Evolutionary conservation across 2,329 filamentous ascomycete species (phyloP).

Genomic region (Chrysoporthe deuterocubensis): DNA sequence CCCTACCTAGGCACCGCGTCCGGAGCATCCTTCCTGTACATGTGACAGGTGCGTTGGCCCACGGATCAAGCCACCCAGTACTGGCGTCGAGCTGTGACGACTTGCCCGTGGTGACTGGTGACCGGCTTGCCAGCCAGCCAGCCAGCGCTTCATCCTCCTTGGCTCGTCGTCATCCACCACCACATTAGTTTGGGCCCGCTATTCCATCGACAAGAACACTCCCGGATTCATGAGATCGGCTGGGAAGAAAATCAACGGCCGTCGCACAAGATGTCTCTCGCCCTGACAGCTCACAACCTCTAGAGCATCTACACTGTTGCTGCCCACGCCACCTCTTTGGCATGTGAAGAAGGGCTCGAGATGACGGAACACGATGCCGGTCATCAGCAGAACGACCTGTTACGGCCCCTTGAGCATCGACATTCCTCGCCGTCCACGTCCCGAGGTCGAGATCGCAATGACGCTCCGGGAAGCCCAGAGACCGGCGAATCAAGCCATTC

Average conservation of each 20-base stretch:
- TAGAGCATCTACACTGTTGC: conserved; percentile 18
- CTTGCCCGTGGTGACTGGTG: not conserved
- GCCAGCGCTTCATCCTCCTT: not conserved
- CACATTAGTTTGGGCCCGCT: not conserved
- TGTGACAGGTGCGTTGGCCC: conserved; percentile 5
- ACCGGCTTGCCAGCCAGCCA: not conserved
- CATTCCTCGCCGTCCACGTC: conserved; percentile 7
- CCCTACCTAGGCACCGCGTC: not conserved
- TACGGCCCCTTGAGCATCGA: conserved; percentile 15
- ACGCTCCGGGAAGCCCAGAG: conserved; percentile 42
- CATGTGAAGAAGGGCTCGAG: conserved; percentile 28
- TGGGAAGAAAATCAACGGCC: not conserved
- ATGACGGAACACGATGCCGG: conserved; percentile 29
- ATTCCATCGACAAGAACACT: not conserved
- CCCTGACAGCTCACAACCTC: conserved; percentile 14
- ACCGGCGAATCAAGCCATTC: conserved; percentile 49
- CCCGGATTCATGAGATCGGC: not conserved
- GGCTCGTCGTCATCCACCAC: not conserved
- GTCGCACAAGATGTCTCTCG: conserved; percentile 28
- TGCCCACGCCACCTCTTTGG: conserved; percentile 16
- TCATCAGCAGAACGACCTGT: conserved; percentile 24
- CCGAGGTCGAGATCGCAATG: conserved; percentile 14
- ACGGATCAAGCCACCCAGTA: not conserved
- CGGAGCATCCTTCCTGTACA: not conserved
- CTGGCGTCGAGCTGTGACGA: not conserved